Base-by-base conservation (phyloP, 306 rosid species). In the Inga leiocalycina region DNA sequence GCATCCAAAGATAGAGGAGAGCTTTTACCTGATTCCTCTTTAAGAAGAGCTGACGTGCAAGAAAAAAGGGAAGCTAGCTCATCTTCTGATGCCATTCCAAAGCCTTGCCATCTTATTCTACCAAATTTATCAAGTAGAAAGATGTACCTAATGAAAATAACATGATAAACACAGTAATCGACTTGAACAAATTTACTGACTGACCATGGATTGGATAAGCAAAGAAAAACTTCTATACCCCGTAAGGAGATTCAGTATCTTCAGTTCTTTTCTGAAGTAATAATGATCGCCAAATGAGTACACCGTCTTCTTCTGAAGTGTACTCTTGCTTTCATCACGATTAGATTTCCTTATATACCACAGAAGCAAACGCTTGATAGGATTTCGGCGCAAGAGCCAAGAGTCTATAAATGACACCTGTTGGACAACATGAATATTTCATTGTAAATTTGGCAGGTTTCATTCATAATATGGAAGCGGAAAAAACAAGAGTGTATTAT, bases 101-200 rank as follows among this genome's bases (percentile, higher is more conserved):
- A 91, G 44, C 97, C 97, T 81, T 93, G 97, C 98, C 97, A 96
- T 90, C 99, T 90, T 88, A 92, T 87, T 91, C 94, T 90, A 73
- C 99, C 99, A 84, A 91, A 93, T 77, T 88, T 88, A 88, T 96
- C 99, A 10, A 96, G 93, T 64, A 96, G 89, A 84, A 86, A 91
- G 76, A 87, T 79, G 76, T 96, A 92, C 90, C 99, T 93, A 39
- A 88, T 67, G 75, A 37, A 45, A 45, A 8, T 64, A 76, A 73
- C 48, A 79, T 61, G 80, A 66, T 54, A 77, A 75, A 41, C 80
- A 73, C 61, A 35, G 49, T 44, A 27, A 24, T 35, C 4, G 44
- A 12, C 35, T 82, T 30, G 71, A 22, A 66, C 32, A 22, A 78
- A 56, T 48, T 46, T 48, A 39, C 43, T 52, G 59, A 61, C 32